A percentile compares a stretch with the other conserved stretches of the same genome.
Evolutionary conservation across 768 basidiomycete genomes (phyloP).

Genomic region (Antrodiella citrinella): DNA sequence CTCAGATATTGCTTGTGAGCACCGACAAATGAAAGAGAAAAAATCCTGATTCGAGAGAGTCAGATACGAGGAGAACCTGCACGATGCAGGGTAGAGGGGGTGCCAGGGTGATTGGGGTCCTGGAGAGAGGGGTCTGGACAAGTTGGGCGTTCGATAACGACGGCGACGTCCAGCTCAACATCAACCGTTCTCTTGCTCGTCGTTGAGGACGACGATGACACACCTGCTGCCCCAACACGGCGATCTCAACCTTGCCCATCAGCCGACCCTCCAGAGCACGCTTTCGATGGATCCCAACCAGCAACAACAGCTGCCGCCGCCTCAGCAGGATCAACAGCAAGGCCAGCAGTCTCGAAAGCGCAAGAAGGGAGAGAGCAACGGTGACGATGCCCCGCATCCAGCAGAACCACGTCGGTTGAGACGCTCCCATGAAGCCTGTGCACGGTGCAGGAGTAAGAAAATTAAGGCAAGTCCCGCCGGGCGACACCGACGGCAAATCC

Average conservation of each 20-base stretch:
- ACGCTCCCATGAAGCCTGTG: constrained; percentile 87
- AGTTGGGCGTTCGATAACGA: constrained; percentile 10
- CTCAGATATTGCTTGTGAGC: too few species aligned
- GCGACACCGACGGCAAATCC: constrained; percentile 79
- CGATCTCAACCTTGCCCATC: constrained; percentile 32
- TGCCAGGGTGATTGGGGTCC: neutral
- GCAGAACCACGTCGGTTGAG: constrained; percentile 75
- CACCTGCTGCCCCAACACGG: constrained; percentile 41
- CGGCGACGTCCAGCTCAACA: constrained; percentile 5
- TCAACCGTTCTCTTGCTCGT: constrained; percentile 1
- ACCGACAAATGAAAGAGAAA: too few species aligned
- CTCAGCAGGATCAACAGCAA: constrained; percentile 28
- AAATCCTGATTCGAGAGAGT: too few species aligned
- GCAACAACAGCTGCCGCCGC: constrained; percentile 27
- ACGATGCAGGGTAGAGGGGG: neutral
- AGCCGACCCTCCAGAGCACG: constrained; percentile 48
- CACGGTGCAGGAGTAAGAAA: constrained; percentile 92
- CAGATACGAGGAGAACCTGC: too few species aligned
- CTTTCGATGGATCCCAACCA: constrained; percentile 65
- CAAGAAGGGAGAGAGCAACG: constrained; percentile 52
- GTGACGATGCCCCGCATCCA: constrained; percentile 45
- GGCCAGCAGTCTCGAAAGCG: constrained; percentile 30
- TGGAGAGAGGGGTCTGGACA: neutral
- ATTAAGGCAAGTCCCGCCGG: constrained; percentile 64
- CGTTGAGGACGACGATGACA: constrained; percentile 27